These are phyloP conservation scores for Eutrema salsugineum DNA, from an alignment of 441 rosid genomes.

Conservation along the genomic window DNA sequence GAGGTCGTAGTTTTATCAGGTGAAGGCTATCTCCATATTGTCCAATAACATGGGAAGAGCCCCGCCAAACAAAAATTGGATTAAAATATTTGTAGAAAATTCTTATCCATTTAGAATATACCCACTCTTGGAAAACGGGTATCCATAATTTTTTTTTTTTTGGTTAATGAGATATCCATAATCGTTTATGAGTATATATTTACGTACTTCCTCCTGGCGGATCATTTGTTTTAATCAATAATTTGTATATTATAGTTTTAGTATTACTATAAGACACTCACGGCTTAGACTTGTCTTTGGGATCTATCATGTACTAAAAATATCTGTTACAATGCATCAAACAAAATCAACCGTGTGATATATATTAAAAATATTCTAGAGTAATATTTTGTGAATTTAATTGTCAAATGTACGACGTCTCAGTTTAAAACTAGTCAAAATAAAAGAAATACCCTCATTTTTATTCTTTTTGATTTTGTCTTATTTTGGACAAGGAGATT, in stretches of 20 bases:
- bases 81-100: not conserved
- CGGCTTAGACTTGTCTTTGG: not conserved
- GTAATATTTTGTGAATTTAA: no score
- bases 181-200: not conserved
- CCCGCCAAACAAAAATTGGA: not conserved
- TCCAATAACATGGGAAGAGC: conserved; percentile 34
- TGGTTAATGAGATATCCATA: not conserved
- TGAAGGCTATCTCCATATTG: conserved; percentile 11
- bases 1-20: not conserved
- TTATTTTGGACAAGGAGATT: not conserved
- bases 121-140: conserved; percentile 9
- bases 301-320: not conserved
- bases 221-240: not conserved
- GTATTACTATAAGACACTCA: not conserved
- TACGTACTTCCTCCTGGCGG: not conserved
- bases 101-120: conserved; percentile 20
- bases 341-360: no score
- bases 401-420: no score
- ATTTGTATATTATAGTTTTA: not conserved
- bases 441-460: not conserved
- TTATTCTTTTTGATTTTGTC: not conserved
- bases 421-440: no score
- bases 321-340: no score
- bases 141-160: not conserved
- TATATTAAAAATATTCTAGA: no score